Conservation (phyloP, 305 asterid species). For the Fraxinus greggii region DNA sequence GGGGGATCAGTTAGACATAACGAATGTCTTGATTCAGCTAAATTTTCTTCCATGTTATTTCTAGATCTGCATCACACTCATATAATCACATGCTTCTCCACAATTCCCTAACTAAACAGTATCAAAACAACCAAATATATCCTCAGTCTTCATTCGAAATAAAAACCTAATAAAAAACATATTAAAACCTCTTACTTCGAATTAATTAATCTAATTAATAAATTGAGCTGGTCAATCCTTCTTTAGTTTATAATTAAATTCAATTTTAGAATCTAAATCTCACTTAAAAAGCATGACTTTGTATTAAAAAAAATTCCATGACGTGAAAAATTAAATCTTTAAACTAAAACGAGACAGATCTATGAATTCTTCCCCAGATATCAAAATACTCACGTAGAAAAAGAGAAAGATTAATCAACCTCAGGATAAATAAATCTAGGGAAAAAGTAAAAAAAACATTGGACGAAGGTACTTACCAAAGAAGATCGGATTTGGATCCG, state of each 20-base stretch:
- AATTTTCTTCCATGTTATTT: neutral
- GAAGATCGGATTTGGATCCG: neutral
- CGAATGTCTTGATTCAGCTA: slow-evolving; percentile 7
- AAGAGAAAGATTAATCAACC: neutral
- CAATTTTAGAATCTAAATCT: slow-evolving; percentile 14
- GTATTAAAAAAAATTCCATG: slow-evolving; percentile 8
- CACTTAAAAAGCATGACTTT: neutral
- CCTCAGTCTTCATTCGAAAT: neutral
- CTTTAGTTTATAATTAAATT: neutral
- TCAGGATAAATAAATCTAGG: neutral
- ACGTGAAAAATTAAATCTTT: neutral
- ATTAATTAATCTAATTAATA: neutral
- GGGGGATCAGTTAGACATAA: neutral
- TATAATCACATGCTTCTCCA: neutral
- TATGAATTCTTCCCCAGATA: slow-evolving; percentile 33
- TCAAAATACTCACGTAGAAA: slow-evolving; percentile 11
- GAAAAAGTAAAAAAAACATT: neutral
- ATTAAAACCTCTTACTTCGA: neutral
- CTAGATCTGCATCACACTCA: slow-evolving; percentile 6
- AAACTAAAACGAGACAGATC: slow-evolving; percentile 27
- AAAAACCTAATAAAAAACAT: neutral
- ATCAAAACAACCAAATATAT: neutral
- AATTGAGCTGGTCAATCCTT: neutral
- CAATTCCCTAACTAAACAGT: neutral
- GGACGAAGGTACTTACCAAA: slow-evolving; percentile 24